Evolutionary conservation across 2,329 filamentous ascomycete species (phyloP).

Genomic region (Phoma sp.): DNA sequence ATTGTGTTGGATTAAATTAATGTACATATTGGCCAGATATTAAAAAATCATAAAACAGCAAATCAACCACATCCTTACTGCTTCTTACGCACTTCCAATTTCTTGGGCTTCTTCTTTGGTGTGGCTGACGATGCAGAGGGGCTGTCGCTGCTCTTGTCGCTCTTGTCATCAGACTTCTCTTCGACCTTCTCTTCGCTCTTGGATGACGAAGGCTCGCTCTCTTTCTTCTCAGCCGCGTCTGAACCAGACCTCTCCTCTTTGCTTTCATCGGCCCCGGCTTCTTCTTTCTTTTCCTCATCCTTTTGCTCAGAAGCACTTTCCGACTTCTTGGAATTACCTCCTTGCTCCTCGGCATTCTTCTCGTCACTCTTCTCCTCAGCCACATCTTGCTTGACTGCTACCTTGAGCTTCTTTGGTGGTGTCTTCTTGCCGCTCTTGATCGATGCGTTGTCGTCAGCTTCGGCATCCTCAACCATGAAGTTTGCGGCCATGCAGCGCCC

Average conservation of each 20-base stretch:
- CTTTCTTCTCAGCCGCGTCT: neutral
- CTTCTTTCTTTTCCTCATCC: neutral
- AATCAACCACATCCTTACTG: neutral
- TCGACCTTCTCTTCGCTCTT: constrained; percentile 3
- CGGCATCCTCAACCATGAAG: constrained; percentile 46
- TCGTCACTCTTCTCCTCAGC: neutral
- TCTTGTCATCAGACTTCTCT: constrained; percentile 6
- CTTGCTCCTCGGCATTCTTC: neutral
- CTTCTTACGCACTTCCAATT: constrained; percentile 39
- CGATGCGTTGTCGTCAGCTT: constrained; percentile 31
- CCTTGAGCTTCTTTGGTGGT: constrained; percentile 25
- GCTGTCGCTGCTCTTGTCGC: constrained; percentile 5
- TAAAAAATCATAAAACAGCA: neutral
- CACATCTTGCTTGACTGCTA: neutral
- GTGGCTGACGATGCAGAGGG: constrained; percentile 17
- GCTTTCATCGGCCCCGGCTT: too few relatives aligned
- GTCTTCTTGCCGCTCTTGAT: constrained; percentile 27
- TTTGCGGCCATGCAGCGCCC: constrained; percentile 48
- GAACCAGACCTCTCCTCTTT: too few relatives aligned
- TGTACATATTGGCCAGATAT: neutral
- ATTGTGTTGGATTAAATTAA: neutral
- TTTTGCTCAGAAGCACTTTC: neutral
- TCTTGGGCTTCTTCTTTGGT: constrained; percentile 48
- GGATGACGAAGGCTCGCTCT: constrained; percentile 11
- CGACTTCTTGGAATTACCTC: too few relatives aligned